Evolutionary conservation across 495 filamentous ascomycete species (phyloP).

Genomic region (Podospora pseudocomata): DNA sequence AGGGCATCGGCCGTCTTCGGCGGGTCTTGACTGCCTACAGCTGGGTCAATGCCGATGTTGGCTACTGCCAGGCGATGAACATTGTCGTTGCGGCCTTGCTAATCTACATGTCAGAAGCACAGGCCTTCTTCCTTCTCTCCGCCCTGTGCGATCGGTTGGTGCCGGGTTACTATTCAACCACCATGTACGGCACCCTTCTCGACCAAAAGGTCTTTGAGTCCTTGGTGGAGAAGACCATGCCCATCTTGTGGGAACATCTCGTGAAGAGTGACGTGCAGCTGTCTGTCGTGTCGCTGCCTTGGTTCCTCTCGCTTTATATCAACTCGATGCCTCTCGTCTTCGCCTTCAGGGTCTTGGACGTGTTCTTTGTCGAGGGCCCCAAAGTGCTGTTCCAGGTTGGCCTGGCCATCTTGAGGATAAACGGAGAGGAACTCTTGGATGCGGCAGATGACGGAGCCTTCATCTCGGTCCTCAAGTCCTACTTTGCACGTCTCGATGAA

Average conservation of each 20-base stretch:
- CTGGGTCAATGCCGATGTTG: constrained; percentile 91
- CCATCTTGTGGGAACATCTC: constrained; percentile 95
- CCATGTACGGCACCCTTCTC: constrained; percentile 96
- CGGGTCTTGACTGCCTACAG: constrained; percentile 93
- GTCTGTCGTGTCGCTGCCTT: constrained; percentile 95
- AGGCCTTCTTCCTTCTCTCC: constrained; percentile 93
- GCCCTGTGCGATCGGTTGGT: constrained; percentile 88
- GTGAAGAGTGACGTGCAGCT: constrained; percentile 93
- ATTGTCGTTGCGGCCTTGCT: constrained; percentile 94
- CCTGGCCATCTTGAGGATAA: constrained; percentile 92
- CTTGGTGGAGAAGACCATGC: constrained; percentile 97
- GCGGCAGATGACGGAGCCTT: constrained; percentile 94
- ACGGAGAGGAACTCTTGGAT: constrained; percentile 95
- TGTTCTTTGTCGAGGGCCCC: constrained; percentile 96
- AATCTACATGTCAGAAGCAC: constrained; percentile 96
- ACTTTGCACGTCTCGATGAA: constrained; percentile 90
- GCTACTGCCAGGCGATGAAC: constrained; percentile 99
- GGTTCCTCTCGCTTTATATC: constrained; percentile 97
- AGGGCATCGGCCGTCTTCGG: constrained; percentile 85
- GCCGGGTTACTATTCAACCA: constrained; percentile 94
- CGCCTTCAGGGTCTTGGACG: constrained; percentile 91
- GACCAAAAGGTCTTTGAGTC: constrained; percentile 97
- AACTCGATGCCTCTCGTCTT: constrained; percentile 99
- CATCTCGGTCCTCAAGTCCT: constrained; percentile 91
- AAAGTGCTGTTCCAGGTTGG: constrained; percentile 97